Conservation (phyloP, 2,329 filamentous ascomycete genomes). For the Onygenales sp. region DNA sequence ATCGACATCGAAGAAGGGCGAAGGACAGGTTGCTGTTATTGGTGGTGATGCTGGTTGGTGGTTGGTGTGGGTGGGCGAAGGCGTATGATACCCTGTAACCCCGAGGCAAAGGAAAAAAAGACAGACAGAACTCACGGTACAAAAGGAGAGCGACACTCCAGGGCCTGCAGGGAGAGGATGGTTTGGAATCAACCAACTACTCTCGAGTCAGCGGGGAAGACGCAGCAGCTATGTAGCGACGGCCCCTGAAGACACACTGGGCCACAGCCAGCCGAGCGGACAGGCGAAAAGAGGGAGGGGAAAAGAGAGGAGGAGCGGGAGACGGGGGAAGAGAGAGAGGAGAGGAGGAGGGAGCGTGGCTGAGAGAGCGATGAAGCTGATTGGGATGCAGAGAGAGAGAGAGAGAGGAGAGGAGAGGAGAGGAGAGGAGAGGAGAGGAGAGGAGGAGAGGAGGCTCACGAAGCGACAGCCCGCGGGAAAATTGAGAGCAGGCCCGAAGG, state of each 20-base stretch:
- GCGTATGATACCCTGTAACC: neutral
- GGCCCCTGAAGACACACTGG: neutral
- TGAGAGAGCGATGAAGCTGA: slow-evolving; percentile 12
- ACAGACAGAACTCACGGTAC: slow-evolving; percentile 1
- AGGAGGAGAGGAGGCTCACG: neutral
- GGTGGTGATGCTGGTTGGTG: neutral
- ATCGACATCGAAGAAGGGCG: neutral
- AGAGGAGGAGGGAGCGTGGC: slow-evolving; percentile 16
- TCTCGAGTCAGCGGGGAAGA: neutral
- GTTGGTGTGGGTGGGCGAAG: neutral
- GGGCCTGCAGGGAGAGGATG: neutral
- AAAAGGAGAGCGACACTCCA: slow-evolving; percentile 1
- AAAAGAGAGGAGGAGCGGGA: slow-evolving; percentile 17
- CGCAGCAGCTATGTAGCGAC: neutral
- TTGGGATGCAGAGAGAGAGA: slow-evolving; percentile 10
- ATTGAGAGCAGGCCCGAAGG: neutral
- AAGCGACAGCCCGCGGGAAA: neutral
- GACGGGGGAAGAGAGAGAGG: slow-evolving; percentile 17
- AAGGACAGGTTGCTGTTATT: neutral
- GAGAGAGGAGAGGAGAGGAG: slow-evolving; percentile 10
- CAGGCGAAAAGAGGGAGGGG: slow-evolving; percentile 12
- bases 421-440: neutral
- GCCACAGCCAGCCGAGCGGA: slow-evolving; percentile 16
- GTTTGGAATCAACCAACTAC: neutral
- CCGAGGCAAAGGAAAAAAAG: neutral